Conservation (phyloP, 2,329 filamentous ascomycete species). For the Cladosporium sp. region DNA sequence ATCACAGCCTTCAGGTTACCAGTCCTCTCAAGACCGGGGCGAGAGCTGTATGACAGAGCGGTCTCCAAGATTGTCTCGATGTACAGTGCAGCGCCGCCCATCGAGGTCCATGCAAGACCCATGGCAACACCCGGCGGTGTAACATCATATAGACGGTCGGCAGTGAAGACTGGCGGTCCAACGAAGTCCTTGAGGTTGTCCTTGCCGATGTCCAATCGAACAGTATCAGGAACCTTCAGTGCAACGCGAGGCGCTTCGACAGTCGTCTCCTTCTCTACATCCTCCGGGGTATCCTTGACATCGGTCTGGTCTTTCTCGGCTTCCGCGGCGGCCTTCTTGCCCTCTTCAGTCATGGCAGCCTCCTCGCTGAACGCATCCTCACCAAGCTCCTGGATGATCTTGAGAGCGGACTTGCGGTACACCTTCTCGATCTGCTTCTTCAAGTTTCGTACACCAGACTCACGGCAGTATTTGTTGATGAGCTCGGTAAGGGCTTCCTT, state of each 20-base stretch:
- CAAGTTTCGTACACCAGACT: slow-evolving; percentile 93
- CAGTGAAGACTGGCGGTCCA: slow-evolving; percentile 91
- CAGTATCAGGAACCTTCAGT: slow-evolving; percentile 79
- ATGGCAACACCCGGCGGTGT: slow-evolving; percentile 94
- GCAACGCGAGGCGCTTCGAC: slow-evolving; percentile 68
- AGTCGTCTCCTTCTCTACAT: slow-evolving; percentile 61
- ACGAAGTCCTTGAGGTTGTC: slow-evolving; percentile 96
- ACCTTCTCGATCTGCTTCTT: slow-evolving; percentile 99
- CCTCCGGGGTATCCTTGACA: slow-evolving; percentile 62
- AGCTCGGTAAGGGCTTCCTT: slow-evolving; percentile 90
- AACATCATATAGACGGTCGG: slow-evolving; percentile 90
- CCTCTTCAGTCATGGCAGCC: slow-evolving; percentile 80
- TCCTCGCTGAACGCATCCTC: slow-evolving; percentile 80
- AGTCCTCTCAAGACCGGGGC: slow-evolving; percentile 83
- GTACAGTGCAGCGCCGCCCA: slow-evolving; percentile 95
- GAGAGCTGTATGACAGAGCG: slow-evolving; percentile 70
- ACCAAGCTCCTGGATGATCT: slow-evolving; percentile 93
- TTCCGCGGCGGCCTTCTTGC: slow-evolving; percentile 74
- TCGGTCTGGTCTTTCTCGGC: slow-evolving; percentile 66
- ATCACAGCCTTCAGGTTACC: slow-evolving; percentile 95
- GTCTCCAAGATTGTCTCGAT: slow-evolving; percentile 94
- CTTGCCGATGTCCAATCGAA: slow-evolving; percentile 83
- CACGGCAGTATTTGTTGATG: slow-evolving; percentile 97
- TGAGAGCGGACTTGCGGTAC: slow-evolving; percentile 93
- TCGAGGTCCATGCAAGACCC: slow-evolving; percentile 96